These are phyloP conservation scores for Aureobasidium sp. DNA, from an alignment of 2,329 filamentous ascomycete species.

Conservation along the genomic window DNA sequence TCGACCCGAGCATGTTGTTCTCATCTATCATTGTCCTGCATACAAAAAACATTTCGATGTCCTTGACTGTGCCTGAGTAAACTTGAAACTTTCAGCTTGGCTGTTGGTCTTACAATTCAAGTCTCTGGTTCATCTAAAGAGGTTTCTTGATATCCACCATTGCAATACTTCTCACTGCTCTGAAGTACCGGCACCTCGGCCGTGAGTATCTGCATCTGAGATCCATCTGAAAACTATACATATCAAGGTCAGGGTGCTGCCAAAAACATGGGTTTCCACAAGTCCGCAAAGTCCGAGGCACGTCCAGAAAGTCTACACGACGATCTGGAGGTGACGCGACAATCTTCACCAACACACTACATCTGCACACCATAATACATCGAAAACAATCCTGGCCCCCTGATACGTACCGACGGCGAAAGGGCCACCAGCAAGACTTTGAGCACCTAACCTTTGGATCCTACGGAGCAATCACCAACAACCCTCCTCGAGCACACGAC, in stretches of 20 bases:
- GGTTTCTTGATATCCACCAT: no score
- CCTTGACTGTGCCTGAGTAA: no score
- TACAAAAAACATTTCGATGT: background rate
- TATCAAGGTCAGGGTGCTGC: background rate
- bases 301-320: background rate
- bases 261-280: background rate
- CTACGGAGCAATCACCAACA: background rate
- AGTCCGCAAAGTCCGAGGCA: background rate
- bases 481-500: background rate
- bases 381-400: no score
- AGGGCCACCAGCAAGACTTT: no score
- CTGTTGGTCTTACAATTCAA: no score
- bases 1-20: background rate
- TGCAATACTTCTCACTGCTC: no score
- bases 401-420: background rate
- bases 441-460: background rate
- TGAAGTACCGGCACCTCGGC: no score
- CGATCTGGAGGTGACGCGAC: background rate
- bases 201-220: no score
- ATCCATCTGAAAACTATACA: background rate
- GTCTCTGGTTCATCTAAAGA: no score
- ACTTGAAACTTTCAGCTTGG: no score
- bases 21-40: background rate
- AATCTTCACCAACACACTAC: background rate
- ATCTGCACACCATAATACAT: background rate